Evolutionary conservation across 73 alveolate genomes (phyloP).

Genomic region (Paramecium octaurelia): DNA sequence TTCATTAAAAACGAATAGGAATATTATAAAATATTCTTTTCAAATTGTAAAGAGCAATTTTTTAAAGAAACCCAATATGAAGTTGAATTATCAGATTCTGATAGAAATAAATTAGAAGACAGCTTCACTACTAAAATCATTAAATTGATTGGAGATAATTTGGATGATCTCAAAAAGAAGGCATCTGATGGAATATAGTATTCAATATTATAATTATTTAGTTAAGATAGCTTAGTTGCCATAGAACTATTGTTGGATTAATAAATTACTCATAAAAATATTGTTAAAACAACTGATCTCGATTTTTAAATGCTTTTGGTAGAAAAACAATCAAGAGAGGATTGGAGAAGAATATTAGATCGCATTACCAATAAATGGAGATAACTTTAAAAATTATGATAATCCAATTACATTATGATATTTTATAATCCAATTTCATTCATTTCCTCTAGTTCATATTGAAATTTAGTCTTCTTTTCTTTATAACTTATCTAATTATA

Average conservation of each 20-base stretch:
- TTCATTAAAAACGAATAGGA: background rate
- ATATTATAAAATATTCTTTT: background rate
- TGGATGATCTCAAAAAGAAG: background rate
- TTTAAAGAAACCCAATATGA: background rate
- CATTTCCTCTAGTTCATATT: background rate
- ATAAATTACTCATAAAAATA: background rate
- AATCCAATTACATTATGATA: background rate
- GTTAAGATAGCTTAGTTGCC: background rate
- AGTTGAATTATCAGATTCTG: background rate
- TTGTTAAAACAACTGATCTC: background rate
- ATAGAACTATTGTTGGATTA: background rate
- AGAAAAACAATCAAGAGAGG: background rate
- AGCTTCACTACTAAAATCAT: background rate
- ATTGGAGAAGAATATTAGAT: background rate
- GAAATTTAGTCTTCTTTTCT: too few species aligned
- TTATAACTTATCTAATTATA: too few species aligned
- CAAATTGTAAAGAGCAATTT: background rate
- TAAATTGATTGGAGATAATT: background rate
- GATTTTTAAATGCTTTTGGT: background rate
- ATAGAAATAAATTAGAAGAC: background rate
- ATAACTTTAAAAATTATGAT: background rate
- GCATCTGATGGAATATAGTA: background rate
- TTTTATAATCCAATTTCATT: background rate
- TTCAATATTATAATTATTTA: background rate
- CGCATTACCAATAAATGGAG: background rate